These are phyloP conservation scores for Austroboletus niveus DNA, from an alignment of 1,284 basidiomycete species.

Conservation along the genomic window DNA sequence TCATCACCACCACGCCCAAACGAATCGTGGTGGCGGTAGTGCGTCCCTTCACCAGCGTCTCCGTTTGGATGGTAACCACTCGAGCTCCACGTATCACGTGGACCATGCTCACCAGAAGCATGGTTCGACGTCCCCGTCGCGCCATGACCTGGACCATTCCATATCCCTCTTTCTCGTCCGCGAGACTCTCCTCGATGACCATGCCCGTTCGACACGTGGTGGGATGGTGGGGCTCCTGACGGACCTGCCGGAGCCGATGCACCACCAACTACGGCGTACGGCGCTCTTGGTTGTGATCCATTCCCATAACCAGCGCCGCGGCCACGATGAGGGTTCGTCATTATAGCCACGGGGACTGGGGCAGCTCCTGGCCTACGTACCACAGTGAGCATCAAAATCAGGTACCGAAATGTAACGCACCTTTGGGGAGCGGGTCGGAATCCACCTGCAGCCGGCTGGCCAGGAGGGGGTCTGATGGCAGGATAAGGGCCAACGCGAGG, in stretches of 20 bases:
- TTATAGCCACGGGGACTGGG: conserved; percentile 46
- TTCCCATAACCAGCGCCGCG: conserved; percentile 25
- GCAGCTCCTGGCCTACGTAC: conserved; percentile 20
- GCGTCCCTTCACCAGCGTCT: conserved; percentile 1
- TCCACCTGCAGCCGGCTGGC: conserved; percentile 53
- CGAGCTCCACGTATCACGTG: neutral
- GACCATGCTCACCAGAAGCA: neutral
- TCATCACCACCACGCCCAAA: conserved; percentile 8
- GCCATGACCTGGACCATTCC: conserved; percentile 9
- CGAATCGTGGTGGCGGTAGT: neutral
- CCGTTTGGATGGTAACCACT: conserved; percentile 2
- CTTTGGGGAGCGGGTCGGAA: conserved; percentile 49
- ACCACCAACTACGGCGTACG: conserved; percentile 7
- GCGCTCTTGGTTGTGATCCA: conserved; percentile 2
- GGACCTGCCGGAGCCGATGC: neutral
- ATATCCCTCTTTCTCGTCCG: conserved; percentile 6
- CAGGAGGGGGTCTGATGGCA: conserved; percentile 49
- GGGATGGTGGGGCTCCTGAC: conserved; percentile 1
- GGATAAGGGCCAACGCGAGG: conserved; percentile 70
- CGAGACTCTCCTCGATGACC: neutral
- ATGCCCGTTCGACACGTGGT: conserved; percentile 1
- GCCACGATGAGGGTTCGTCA: conserved; percentile 71
- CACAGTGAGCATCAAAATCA: conserved; percentile 2
- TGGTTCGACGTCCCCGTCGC: neutral
- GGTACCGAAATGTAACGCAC: neutral